These are phyloP conservation scores for Letharia lupina DNA, from an alignment of 495 filamentous ascomycete species.

Conservation along the genomic window DNA sequence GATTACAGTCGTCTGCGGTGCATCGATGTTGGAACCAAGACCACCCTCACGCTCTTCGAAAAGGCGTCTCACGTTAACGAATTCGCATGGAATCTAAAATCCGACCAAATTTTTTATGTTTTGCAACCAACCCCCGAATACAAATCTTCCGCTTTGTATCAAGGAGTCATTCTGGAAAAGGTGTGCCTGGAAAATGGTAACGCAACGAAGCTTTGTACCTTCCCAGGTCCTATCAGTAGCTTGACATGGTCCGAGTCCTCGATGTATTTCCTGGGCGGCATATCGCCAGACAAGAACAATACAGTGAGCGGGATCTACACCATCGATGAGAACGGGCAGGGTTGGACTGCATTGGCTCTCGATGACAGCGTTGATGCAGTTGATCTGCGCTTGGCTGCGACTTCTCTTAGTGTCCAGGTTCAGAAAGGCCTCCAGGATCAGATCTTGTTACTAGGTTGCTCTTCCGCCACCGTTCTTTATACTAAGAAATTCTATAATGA, in stretches of 20 bases:
- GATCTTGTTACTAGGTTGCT: not conserved
- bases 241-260: not conserved
- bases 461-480: not conserved
- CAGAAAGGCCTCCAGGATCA: slow-evolving; percentile 4
- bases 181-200: not conserved
- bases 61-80: slow-evolving; percentile 14
- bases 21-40: slow-evolving; percentile 4
- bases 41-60: slow-evolving; percentile 3
- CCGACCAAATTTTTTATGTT: slow-evolving; percentile 10
- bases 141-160: slow-evolving; percentile 3
- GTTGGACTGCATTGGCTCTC: not conserved
- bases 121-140: slow-evolving; percentile 11
- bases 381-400: not conserved
- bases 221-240: not conserved
- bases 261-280: slow-evolving; percentile 10
- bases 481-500: not conserved
- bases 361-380: not conserved
- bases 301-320: slow-evolving; percentile 3
- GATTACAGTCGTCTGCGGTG: slow-evolving; percentile 17
- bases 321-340: not conserved
- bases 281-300: not conserved
- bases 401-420: not conserved
- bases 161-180: slow-evolving; percentile 5
- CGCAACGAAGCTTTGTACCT: not conserved
- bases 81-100: slow-evolving; percentile 13